Evolutionary conservation across 179 eudicot genomes (phyloP).

Genomic region (Drosera spatulata): DNA sequence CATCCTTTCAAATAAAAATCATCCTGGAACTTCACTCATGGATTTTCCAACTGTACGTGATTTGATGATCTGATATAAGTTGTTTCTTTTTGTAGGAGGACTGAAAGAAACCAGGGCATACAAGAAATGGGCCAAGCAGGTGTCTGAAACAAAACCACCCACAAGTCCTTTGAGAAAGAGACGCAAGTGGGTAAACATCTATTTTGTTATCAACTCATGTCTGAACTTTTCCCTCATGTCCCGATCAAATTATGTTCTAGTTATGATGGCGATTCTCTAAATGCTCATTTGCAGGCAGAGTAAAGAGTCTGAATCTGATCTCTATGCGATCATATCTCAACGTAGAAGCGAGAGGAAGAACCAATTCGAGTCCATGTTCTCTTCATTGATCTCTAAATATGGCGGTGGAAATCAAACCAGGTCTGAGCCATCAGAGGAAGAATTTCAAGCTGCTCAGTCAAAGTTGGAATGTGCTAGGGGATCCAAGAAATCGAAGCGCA

Average conservation of each 20-base stretch:
- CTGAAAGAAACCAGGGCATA: constrained; percentile 72
- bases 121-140: constrained; percentile 78
- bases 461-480: constrained; percentile 38
- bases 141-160: constrained; percentile 69
- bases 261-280: no score
- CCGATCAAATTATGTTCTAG: no score
- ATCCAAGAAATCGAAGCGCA: constrained; percentile 33
- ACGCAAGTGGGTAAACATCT: constrained; percentile 33
- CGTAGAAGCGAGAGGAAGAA: constrained; percentile 63
- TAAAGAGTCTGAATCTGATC: constrained; percentile 54
- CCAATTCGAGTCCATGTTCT: constrained; percentile 67
- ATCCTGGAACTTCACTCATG: no score
- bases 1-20: no score
- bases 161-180: constrained; percentile 63
- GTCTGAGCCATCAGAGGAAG: constrained; percentile 87
- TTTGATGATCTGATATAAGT: background rate
- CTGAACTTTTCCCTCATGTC: no score
- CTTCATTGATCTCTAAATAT: constrained; percentile 57
- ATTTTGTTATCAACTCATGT: no score
- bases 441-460: constrained; percentile 67
- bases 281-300: constrained; percentile 28
- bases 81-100: constrained; percentile 33
- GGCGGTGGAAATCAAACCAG: constrained; percentile 34
- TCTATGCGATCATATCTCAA: constrained; percentile 70
- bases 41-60: background rate